Evolutionary conservation across 352 stramenopile genomes (phyloP).

Genomic region (Blastocystis sp.): DNA sequence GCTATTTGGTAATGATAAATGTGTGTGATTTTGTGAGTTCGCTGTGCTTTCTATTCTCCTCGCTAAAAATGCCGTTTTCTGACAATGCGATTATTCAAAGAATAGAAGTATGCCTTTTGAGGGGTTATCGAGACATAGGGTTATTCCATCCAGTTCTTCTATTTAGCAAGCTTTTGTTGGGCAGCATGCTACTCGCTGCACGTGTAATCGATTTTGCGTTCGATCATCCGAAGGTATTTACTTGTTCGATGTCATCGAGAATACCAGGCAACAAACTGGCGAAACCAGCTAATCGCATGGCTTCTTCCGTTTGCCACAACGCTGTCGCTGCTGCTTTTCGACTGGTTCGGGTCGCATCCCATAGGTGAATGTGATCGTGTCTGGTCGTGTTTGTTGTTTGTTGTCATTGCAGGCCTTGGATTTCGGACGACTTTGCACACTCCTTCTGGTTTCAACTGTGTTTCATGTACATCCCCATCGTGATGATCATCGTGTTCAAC

Average conservation of each 20-base stretch:
- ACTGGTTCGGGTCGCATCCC: not conserved
- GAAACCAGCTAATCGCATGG: not conserved
- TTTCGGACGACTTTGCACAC: not conserved
- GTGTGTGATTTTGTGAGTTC: slow-evolving; percentile 6
- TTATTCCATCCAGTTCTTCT: slow-evolving; percentile 41
- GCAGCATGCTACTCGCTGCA: not conserved
- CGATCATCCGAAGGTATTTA: not conserved
- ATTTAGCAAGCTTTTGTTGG: slow-evolving; percentile 16
- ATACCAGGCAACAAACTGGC: not conserved
- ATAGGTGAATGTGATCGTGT: slow-evolving; percentile 20
- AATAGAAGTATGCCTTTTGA: not conserved
- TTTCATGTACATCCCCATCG: slow-evolving; percentile 16
- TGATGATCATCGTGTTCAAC: not conserved
- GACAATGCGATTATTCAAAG: not conserved
- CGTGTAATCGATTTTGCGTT: not conserved
- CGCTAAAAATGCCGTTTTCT: not conserved
- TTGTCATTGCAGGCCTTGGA: not conserved
- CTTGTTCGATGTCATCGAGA: not conserved
- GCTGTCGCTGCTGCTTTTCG: not conserved
- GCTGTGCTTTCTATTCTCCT: not conserved
- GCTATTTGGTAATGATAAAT: slow-evolving; percentile 57
- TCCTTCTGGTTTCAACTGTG: not conserved
- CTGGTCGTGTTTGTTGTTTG: not conserved
- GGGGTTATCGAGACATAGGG: not conserved
- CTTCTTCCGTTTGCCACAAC: not conserved